Evolutionary conservation across 345 rosid species (phyloP), one percentile per base, ranked within the genome.

Genomic region (Aquilaria sinensis): DNA sequence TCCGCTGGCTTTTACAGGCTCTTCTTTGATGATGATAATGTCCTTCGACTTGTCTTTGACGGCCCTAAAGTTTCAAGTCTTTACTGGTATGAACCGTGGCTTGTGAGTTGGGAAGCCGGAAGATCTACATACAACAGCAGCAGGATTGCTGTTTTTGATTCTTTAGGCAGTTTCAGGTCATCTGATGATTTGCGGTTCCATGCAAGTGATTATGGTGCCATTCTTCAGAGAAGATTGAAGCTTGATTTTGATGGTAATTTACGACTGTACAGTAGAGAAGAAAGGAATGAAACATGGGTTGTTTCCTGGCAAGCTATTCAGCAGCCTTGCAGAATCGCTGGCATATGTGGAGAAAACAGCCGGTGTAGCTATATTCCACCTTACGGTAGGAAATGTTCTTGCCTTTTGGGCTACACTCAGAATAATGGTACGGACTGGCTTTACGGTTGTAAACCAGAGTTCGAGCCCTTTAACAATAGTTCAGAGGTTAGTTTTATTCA

Each of bases 221-320:
- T 9, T 6, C 11, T 66, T 10, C 55, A 55, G 6, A 65, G 81
- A 51, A 74, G 69, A 34, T 49, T 77, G 23, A 74, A 41, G 29
- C 10, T 77, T 3, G 81, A 77, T 56, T 11, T 41, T 13, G 81
- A 77, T 64, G 81, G 81, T 1, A 77, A 77, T 31, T 32, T 77
- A 29, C 60, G 77, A 5, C 13, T 70, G 23, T 77, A 77, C 31
- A 73, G 75, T 32, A 66, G 45, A 11, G 47, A 54, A 3, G 11
- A 12, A 2, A 46, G 23, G 13, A 48, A 2, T 5, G 16, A 48
- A 8, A 16, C 46, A 7, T 76, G 74, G 80, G 12, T 15, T 13
- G 69, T 76, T 13, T 48, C 80, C 9, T 73, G 75, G 77, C 67
- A 63, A 64, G 75, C 68, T 4, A 48, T 73, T 1, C n/a, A 13